Percentiles rank a stretch among this genome's conserved stretches.
Conservation (phyloP, 305 asterid species). For the Fraxinus baroniana region DNA sequence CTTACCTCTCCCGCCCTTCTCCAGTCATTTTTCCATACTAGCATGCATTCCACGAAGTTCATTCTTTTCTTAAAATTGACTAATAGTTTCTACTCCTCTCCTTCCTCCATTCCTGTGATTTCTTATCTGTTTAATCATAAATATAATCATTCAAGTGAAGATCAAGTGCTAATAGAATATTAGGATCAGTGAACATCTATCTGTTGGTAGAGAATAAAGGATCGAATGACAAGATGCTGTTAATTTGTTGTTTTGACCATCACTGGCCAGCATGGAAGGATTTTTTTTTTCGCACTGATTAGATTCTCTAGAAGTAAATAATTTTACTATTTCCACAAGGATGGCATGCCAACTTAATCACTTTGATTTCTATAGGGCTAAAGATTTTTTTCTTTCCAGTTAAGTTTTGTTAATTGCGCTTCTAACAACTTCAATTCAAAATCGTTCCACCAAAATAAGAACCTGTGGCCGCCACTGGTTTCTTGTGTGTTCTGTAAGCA, state of each 20-base stretch:
- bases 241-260: not conserved
- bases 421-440: not conserved
- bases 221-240: not conserved
- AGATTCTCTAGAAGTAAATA: not conserved
- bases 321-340: not conserved
- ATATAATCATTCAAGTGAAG: not conserved
- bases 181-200: not conserved
- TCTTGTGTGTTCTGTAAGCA: not conserved
- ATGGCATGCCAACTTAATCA: slow-evolving; percentile 1
- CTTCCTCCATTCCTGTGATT: not conserved
- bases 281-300: not conserved
- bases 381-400: not conserved
- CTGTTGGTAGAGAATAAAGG: not conserved
- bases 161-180: not conserved
- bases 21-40: not conserved
- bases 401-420: not conserved
- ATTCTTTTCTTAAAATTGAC: not conserved
- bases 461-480: not conserved
- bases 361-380: not conserved
- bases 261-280: not conserved
- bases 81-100: not conserved
- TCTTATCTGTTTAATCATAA: not conserved
- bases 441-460: not conserved
- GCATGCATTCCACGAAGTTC: not conserved
- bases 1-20: not conserved